phyloP scores from a whole-genome alignment of 371 early-diverging fungal species.

The Capillidium rhysosporum region DNA sequence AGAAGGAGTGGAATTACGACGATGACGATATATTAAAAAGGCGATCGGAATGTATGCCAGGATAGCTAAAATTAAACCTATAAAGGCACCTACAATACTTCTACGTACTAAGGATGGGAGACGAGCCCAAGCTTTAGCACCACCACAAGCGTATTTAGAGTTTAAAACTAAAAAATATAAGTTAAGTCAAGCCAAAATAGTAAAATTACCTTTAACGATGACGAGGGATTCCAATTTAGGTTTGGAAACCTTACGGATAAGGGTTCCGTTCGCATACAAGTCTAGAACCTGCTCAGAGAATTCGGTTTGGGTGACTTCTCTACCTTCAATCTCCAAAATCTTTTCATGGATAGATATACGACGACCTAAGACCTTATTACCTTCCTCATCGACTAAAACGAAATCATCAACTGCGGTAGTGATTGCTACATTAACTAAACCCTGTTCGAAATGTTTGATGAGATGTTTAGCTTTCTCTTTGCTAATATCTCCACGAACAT shows the following conservation, averaged over 20 bases:
- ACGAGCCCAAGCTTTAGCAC: not conserved
- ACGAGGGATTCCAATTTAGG: not conserved
- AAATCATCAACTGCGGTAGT: not conserved
- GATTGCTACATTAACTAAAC: not conserved
- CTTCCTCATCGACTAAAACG: not conserved
- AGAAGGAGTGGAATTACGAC: not conserved
- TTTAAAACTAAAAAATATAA: too few relatives aligned
- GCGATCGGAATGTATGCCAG: not conserved
- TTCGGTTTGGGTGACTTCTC: not conserved
- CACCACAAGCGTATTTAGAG: not conserved
- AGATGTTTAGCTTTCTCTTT: not conserved
- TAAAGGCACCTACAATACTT: not conserved
- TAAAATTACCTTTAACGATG: not conserved
- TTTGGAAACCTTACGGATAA: not conserved
- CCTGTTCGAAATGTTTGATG: not conserved
- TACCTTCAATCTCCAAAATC: not conserved
- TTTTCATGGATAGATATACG: conserved; percentile 1
- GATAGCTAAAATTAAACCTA: not conserved
- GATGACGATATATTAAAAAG: not conserved
- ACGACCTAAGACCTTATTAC: not conserved
- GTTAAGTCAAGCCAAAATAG: not conserved
- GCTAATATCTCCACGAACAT: not conserved
- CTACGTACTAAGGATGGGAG: not conserved
- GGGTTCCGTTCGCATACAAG: not conserved
- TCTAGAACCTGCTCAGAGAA: not conserved